phyloP scores from a whole-genome alignment of 257 asterid genomes.

The Nicotiana tabacum region DNA sequence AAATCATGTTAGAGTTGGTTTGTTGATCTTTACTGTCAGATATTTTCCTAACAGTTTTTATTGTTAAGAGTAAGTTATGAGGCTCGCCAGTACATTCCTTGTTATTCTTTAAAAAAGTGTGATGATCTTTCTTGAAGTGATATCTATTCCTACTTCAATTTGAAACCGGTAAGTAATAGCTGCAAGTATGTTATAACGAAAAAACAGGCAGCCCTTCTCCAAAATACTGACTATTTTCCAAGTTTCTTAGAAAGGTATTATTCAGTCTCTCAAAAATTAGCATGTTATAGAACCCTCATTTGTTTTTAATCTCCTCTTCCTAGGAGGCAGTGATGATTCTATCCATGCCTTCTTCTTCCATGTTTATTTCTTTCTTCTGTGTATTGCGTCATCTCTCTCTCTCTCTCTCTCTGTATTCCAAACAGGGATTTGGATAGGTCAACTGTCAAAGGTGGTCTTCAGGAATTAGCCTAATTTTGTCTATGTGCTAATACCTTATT shows the following conservation, averaged over 20 bases:
- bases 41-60: neutral
- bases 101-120: neutral
- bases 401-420: neutral
- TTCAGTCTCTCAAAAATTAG: neutral
- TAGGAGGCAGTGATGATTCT: neutral
- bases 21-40: neutral
- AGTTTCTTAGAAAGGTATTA: neutral
- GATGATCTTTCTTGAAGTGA: neutral
- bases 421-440: neutral
- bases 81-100: neutral
- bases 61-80: neutral
- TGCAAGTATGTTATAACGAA: neutral
- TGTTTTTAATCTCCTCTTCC: neutral
- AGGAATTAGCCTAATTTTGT: neutral
- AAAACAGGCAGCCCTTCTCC: neutral
- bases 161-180: neutral
- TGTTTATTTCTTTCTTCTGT: neutral
- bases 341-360: neutral
- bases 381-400: neutral
- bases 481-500: neutral
- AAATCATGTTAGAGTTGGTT: neutral
- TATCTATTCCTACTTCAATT: neutral
- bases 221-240: neutral
- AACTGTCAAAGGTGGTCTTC: neutral
- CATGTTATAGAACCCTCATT: neutral